Percentiles rank a stretch among this genome's conserved stretches.
These are phyloP conservation scores for Chaetomiaceae sp. DNA, from an alignment of 2,329 filamentous ascomycete genomes.

Conservation along the genomic window DNA sequence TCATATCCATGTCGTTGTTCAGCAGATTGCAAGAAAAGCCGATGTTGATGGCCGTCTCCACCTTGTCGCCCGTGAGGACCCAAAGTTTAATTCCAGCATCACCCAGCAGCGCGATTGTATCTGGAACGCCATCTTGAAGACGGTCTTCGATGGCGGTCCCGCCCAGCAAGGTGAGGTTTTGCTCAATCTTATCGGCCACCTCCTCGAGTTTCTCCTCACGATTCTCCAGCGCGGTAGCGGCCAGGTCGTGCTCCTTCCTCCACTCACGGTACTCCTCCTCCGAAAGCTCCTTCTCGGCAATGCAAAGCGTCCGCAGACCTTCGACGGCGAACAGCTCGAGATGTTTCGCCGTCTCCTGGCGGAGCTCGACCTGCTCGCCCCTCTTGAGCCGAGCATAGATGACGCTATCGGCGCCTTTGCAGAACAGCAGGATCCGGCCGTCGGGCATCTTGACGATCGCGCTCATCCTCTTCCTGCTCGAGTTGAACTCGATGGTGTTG, in stretches of 20 bases:
- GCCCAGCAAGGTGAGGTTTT: constrained; percentile 79
- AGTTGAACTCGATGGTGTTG: constrained; percentile 97
- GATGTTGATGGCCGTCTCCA: constrained; percentile 99
- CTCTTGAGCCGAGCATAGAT: constrained; percentile 87
- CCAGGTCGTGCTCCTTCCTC: constrained; percentile 82
- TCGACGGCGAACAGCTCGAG: constrained; percentile 96
- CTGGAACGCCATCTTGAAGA: constrained; percentile 92
- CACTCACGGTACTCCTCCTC: constrained; percentile 82
- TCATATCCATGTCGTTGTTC: constrained; percentile 95
- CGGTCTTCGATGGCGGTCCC: constrained; percentile 97
- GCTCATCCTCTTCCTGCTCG: constrained; percentile 94
- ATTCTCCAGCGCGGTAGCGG: constrained; percentile 75
- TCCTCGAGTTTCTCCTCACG: constrained; percentile 91
- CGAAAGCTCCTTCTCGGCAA: constrained; percentile 73
- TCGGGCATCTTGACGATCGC: constrained; percentile 94
- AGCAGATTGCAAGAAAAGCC: constrained; percentile 97
- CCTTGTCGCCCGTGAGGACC: constrained; percentile 97
- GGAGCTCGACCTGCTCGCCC: constrained; percentile 80
- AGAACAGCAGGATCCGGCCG: constrained; percentile 82
- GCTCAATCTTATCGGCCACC: constrained; percentile 85
- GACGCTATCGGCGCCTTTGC: constrained; percentile 95
- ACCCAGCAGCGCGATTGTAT: constrained; percentile 86
- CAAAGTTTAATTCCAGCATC: constrained; percentile 96
- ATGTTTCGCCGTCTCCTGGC: constrained; percentile 81
- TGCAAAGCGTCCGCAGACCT: constrained; percentile 88